phyloP scores from a whole-genome alignment of 169 alveolate species.

The Theileria parva region DNA sequence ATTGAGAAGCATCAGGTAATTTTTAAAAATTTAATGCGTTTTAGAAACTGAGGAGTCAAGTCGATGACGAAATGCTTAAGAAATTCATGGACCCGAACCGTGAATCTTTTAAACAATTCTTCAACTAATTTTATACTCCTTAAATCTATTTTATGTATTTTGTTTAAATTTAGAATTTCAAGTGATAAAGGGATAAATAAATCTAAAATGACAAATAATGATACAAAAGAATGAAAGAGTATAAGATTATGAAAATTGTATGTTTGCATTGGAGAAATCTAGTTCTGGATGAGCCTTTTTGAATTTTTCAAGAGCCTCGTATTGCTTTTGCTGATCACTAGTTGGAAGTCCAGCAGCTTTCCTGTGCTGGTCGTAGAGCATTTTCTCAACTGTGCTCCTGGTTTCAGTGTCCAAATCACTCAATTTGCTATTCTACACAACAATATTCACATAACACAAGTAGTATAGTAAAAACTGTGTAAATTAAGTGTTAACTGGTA shows the following conservation, averaged over 20 bases:
- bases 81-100: slow-evolving; percentile 63
- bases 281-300: slow-evolving; percentile 96
- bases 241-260: slow-evolving; percentile 17
- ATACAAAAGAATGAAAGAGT: not conserved
- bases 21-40: slow-evolving; percentile 46
- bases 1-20: slow-evolving; percentile 83
- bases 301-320: slow-evolving; percentile 90
- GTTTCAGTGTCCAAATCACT: slow-evolving; percentile 96
- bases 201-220: too few species aligned
- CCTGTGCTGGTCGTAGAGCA: slow-evolving; percentile 94
- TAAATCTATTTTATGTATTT: not conserved
- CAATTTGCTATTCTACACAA: slow-evolving; percentile 86
- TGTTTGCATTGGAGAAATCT: slow-evolving; percentile 95
- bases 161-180: too few species aligned
- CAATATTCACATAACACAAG: not conserved
- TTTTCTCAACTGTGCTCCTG: slow-evolving; percentile 94
- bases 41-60: slow-evolving; percentile 47
- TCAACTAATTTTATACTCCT: not conserved
- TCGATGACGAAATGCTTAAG: slow-evolving; percentile 40
- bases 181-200: too few species aligned
- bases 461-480: not conserved
- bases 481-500: not conserved
- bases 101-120: slow-evolving; percentile 9
- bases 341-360: slow-evolving; percentile 93
- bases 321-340: slow-evolving; percentile 89